A percentile compares a stretch with the other conserved stretches of the same genome.
These are phyloP conservation scores for Ceratobasidium sp. DNA, from an alignment of 1,284 basidiomycete genomes.

Conservation along the genomic window DNA sequence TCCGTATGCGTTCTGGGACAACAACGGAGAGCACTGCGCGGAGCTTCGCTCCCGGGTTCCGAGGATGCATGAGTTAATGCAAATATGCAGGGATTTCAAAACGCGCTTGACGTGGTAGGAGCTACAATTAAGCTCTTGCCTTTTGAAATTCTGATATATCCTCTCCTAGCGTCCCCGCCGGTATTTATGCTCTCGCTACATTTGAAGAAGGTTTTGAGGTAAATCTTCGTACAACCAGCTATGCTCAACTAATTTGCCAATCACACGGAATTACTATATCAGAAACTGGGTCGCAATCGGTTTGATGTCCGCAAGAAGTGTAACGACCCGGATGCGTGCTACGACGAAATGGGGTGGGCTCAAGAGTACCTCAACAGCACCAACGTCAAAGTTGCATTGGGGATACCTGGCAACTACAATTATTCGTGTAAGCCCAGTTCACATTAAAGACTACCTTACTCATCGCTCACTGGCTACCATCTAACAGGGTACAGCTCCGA, in stretches of 20 bases:
- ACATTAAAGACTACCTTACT: not conserved
- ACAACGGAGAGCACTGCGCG: conserved; percentile 38
- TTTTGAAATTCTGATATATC: not conserved
- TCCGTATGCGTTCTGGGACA: conserved; percentile 41
- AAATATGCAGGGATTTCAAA: conserved; percentile 29
- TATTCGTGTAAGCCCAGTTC: conserved; percentile 12
- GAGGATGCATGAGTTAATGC: conserved; percentile 14
- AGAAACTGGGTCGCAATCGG: conserved; percentile 16
- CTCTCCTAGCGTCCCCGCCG: conserved; percentile 21
- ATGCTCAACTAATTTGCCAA: not conserved
- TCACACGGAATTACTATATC: not conserved
- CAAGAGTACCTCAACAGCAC: conserved; percentile 33
- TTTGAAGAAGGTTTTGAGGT: conserved; percentile 34
- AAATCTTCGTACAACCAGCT: not conserved
- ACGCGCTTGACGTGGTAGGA: conserved; percentile 39
- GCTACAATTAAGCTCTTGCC: not conserved
- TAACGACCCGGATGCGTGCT: not conserved
- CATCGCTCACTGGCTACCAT: not conserved
- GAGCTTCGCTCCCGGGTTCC: conserved; percentile 37
- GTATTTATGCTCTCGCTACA: conserved; percentile 13
- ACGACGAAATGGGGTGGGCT: conserved; percentile 35
- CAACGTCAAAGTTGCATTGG: conserved; percentile 23
- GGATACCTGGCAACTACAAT: conserved; percentile 13
- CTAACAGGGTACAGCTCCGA: conserved; percentile 20
- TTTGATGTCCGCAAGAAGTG: conserved; percentile 39